Percentiles rank a stretch among this genome's conserved stretches.
Conservation (phyloP, 495 filamentous ascomycete species). For the Chaetomidium leptoderma region DNA sequence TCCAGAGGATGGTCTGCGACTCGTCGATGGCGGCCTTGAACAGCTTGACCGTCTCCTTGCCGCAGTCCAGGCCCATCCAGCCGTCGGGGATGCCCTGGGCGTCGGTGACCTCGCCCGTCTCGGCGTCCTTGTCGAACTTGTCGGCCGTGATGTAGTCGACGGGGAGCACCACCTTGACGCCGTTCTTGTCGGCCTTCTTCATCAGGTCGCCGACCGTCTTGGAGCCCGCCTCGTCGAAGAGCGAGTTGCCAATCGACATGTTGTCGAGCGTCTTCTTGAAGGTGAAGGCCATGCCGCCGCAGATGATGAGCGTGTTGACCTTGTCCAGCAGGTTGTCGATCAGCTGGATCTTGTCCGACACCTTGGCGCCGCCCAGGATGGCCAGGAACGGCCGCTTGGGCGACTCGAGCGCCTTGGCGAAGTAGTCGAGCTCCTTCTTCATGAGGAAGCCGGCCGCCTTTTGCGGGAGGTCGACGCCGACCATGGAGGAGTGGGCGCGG, state of each 20-base stretch:
- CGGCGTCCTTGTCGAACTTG: conserved; percentile 86
- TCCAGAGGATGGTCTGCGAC: conserved; percentile 98
- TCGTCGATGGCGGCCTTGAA: conserved; percentile 80
- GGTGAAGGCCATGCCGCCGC: conserved; percentile 98
- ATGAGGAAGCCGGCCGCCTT: conserved; percentile 97
- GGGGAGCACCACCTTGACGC: conserved; percentile 89
- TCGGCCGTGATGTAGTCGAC: conserved; percentile 94
- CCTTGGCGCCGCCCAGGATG: conserved; percentile 96
- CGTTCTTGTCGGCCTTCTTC: conserved; percentile 94
- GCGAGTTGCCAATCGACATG: conserved; percentile 82
- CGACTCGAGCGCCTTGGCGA: conserved; percentile 90
- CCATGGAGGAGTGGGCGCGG: conserved; percentile 98
- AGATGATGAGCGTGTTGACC: conserved; percentile 93
- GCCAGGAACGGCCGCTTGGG: conserved; percentile 96
- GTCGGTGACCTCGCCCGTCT: conserved; percentile 78
- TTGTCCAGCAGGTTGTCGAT: conserved; percentile 98
- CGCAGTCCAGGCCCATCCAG: conserved; percentile 95
- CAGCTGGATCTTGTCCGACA: conserved; percentile 98
- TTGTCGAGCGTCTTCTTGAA: conserved; percentile 97
- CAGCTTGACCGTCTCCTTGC: conserved; percentile 76
- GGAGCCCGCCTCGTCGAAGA: conserved; percentile 92
- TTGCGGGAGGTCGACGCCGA: conserved; percentile 89
- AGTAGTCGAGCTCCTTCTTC: conserved; percentile 99
- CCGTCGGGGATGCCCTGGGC: conserved; percentile 87
- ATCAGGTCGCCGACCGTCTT: conserved; percentile 86